Evolutionary conservation across 2,329 filamentous ascomycete species (phyloP), one percentile per base, ranked within the genome.

Genomic region (Fusarium longipes): DNA sequence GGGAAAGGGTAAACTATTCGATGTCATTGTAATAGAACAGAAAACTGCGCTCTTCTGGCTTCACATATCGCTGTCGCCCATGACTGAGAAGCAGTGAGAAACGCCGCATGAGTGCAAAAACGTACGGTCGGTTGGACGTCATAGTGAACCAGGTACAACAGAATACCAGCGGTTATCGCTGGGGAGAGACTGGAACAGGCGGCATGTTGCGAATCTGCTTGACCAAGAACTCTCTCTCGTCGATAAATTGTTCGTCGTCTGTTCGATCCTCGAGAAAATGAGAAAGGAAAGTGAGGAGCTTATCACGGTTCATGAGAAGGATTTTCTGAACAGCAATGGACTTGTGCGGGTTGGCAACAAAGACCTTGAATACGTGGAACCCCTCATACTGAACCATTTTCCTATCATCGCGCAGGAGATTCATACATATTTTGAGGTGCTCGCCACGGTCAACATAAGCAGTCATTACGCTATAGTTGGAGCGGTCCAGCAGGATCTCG

Each of bases 351-450:
- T 99, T 99, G 62, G 96, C 96, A 53, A 98, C 96, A 79, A 99
- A 99, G 65, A 99, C 95, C 84, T 99, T 99, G 86, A 99, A 99
- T 39, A 99, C 95, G 77, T 99, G 96, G 78, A 99, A 99, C 9
- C 94, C 96, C 78, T 99, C 96, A 77, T 99, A 99, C 80, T 98
- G 96, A 65, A 99, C 96, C 94, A 99, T 99, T 79, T 97, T 96
- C 71, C 95, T 89, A 78, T 98, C 95, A 78, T 98, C 96, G 70
- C 93, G 90, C 63, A 99, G 83, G 61, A 99, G 84, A 78, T 97
- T 98, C 96, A 99, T 99, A 82, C 94, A 96, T 68, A 98, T 91
- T 82, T 99, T 99, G 72, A 99, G 86, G 76, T 99, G 94, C 77
- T 98, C 95, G 62, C 94, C 94, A 47, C 91, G 90, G 77, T 97